Evolutionary conservation across 495 filamentous ascomycete species (phyloP), one percentile per base, ranked within the genome.

Genomic region (Amorphotheca resinae): DNA sequence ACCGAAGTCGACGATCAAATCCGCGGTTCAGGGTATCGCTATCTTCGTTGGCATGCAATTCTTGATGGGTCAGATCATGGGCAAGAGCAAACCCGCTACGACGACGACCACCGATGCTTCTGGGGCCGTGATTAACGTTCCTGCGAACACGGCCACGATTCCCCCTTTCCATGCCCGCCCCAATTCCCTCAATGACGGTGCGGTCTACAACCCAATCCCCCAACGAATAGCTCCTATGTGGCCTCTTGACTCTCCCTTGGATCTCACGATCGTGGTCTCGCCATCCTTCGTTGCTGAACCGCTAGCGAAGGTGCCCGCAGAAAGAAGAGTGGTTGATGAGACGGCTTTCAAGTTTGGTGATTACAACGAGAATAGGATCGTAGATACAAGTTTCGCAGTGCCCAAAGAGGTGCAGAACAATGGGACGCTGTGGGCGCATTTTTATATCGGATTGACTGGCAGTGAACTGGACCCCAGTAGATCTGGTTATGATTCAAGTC

Each of bases 401-500:
- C 89, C 91, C 2, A 70, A 71, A 48, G 64, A 74, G 21, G 88
- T 93, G 1, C 87, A 95, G 61, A 73, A 86, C 42, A 96, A 96
- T 57, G 88, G 85, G 25, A 95, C 91, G 1, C 68, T 96, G 9
- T 98, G 83, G 76, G 87, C 81, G 5, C 91, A 98, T 59, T 89
- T 95, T 54, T 94, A 85, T 52, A 66, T 98, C 46, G 83, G 73
- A 8, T 70, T 89, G 33, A 68, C 79, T 4, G 89, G 87, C 11
- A 66, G 72, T 35, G 63, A 72, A 17, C 59, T 94, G 17, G 93
- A 96, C 53, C 91, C 91, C 1, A 65, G 69, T 3, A 69, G 74
- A 18, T 67, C 70, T 14, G 69, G 66, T 36, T 98, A 83, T 59
- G 84, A 91, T 55, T 62, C 74, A 0, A 67, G 67, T 2, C 78